A percentile compares a stretch with the other conserved stretches of the same genome.
Evolutionary conservation across 257 asterid species (phyloP).

Genomic region (Coffea canephora): DNA sequence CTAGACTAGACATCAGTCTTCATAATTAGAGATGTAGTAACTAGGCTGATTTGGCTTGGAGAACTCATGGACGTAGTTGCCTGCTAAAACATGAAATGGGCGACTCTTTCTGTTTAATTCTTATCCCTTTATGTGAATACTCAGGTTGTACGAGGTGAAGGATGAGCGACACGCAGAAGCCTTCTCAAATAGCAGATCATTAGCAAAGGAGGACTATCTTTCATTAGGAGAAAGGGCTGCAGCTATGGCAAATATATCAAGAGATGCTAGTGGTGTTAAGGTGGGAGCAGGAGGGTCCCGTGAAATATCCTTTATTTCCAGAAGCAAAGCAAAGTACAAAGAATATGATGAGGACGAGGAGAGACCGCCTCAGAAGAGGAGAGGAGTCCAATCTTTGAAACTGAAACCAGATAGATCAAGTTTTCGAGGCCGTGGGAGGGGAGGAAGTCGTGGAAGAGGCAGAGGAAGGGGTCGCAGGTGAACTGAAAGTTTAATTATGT

Average conservation of each 20-base stretch:
- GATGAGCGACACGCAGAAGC: slow-evolving; percentile 92
- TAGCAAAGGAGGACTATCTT: slow-evolving; percentile 74
- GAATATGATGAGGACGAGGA: slow-evolving; percentile 64
- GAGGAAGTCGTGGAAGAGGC: slow-evolving; percentile 39
- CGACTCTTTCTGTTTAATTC: not conserved
- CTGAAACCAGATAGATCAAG: slow-evolving; percentile 46
- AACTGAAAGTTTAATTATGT: not conserved
- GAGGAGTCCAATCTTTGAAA: slow-evolving; percentile 71
- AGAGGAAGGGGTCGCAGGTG: slow-evolving; percentile 20
- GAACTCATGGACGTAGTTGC: not conserved
- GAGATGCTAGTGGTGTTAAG: slow-evolving; percentile 37
- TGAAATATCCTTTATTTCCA: slow-evolving; percentile 70
- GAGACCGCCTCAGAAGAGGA: slow-evolving; percentile 46
- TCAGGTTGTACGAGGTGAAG: slow-evolving; percentile 87
- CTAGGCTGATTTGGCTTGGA: not conserved
- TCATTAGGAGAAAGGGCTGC: slow-evolving; percentile 82
- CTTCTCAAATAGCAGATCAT: slow-evolving; percentile 57
- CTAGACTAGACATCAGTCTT: not conserved
- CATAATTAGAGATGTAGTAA: not conserved
- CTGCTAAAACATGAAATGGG: not conserved
- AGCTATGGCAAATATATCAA: slow-evolving; percentile 27
- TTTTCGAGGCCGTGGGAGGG: slow-evolving; percentile 40
- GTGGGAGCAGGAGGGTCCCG: slow-evolving; percentile 82
- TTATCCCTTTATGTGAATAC: not conserved
- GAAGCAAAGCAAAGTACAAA: slow-evolving; percentile 49